These are phyloP conservation scores for Heliamphora pulchella DNA, from an alignment of 179 eudicot species.

Conservation along the genomic window DNA sequence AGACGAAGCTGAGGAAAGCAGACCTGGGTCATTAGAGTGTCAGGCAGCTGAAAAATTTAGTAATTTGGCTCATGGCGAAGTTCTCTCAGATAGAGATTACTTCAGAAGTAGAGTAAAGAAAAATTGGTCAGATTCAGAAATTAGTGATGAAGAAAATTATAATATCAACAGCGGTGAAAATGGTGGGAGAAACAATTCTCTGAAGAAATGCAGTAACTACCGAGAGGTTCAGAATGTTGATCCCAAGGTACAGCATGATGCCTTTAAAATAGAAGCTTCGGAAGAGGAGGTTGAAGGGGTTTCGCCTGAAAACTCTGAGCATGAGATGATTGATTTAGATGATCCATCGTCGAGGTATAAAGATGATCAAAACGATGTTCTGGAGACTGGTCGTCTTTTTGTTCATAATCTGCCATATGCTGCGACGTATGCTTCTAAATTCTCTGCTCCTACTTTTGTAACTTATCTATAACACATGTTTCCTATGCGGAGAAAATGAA, in stretches of 20 bases:
- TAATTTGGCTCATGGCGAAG: slow-evolving; percentile 31
- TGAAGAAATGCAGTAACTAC: slow-evolving; percentile 8
- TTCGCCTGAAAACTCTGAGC: slow-evolving; percentile 26
- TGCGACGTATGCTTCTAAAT: slow-evolving; percentile 50
- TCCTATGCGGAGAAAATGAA: slow-evolving; percentile 2
- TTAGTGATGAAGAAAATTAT: slow-evolving; percentile 30
- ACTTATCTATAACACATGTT: background rate
- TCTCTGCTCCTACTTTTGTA: slow-evolving; percentile 3
- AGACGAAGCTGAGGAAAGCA: slow-evolving; percentile 26
- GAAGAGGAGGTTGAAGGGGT: slow-evolving; percentile 24
- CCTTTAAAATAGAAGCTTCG: slow-evolving; percentile 14
- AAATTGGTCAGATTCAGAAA: slow-evolving; percentile 83
- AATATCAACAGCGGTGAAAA: slow-evolving; percentile 17
- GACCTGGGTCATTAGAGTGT: slow-evolving; percentile 22
- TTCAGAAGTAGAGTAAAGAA: slow-evolving; percentile 67
- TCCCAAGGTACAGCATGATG: slow-evolving; percentile 15
- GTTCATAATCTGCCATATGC: slow-evolving; percentile 84
- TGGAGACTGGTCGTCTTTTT: slow-evolving; percentile 67
- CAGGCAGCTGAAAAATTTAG: slow-evolving; percentile 23
- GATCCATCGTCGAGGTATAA: too few relatives aligned
- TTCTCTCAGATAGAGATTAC: slow-evolving; percentile 69
- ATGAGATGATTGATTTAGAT: slow-evolving; percentile 16
- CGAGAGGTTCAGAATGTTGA: slow-evolving; percentile 24
- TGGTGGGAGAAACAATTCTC: slow-evolving; percentile 22
- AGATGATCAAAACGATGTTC: slow-evolving; percentile 37